phyloP scores from a whole-genome alignment of 2,329 filamentous ascomycete species.

The Apiospora hydei region DNA sequence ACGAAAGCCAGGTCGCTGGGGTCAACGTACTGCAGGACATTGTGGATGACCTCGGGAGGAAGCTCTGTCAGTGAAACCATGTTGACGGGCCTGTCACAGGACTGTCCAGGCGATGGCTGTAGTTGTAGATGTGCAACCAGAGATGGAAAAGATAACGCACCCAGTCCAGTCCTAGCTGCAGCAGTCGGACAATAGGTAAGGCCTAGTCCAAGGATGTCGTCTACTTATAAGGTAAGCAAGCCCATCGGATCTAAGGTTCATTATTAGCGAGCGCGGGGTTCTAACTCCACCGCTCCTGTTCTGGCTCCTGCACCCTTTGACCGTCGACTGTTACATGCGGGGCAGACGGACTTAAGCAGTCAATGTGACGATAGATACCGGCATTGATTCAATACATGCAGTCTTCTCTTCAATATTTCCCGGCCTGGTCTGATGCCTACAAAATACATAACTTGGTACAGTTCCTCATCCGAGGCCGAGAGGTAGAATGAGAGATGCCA shows the following conservation, averaged over 20 bases:
- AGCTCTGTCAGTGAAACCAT: constrained; percentile 48
- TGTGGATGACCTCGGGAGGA: constrained; percentile 69
- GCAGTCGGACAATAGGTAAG: not conserved
- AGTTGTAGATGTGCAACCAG: not conserved
- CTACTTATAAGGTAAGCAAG: not conserved
- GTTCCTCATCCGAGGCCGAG: not conserved
- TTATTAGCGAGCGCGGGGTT: not conserved
- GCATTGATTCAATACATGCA: not conserved
- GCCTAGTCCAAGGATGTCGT: not conserved
- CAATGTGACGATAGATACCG: not conserved
- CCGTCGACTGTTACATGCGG: not conserved
- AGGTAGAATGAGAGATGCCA: not conserved
- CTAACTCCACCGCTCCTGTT: not conserved
- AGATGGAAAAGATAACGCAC: not conserved
- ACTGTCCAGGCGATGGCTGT: not conserved
- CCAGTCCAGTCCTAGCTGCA: not conserved
- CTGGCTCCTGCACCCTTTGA: not conserved
- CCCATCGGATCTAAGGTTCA: constrained; percentile 10
- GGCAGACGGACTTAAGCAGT: not conserved
- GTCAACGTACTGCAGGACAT: constrained; percentile 63
- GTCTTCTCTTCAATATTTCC: not conserved
- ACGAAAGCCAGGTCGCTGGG: constrained; percentile 63
- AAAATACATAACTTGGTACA: not conserved
- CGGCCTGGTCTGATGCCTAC: not conserved
- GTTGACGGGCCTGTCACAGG: not conserved